A percentile compares a stretch with the other conserved stretches of the same genome.
Conservation (phyloP, 176 grass and related monocot genomes). For the Triticum timopheevii region DNA sequence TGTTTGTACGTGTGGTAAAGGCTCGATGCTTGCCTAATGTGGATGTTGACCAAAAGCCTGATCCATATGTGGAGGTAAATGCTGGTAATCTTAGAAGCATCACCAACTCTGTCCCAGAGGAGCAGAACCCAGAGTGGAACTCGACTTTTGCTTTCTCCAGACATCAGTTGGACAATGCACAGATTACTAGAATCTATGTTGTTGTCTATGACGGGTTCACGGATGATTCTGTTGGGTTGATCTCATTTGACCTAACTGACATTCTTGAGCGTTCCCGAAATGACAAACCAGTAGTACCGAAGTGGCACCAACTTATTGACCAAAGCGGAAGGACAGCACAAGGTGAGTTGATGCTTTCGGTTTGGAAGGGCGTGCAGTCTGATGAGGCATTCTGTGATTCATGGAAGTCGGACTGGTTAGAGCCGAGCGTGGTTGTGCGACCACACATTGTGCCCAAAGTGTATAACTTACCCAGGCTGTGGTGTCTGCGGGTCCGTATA, state of each 20-base stretch:
- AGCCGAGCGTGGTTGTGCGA: not conserved
- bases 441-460: conserved; percentile 14
- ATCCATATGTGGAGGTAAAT: conserved; percentile 33
- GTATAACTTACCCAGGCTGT: conserved; percentile 24
- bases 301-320: conserved; percentile 1
- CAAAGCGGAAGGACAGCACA: not conserved
- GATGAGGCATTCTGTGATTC: conserved; percentile 30
- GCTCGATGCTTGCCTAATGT: not conserved
- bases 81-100: not conserved
- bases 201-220: not conserved
- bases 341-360: conserved; percentile 37
- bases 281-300: not conserved
- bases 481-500: conserved; percentile 23
- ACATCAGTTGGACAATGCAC: not conserved
- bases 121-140: conserved; percentile 42
- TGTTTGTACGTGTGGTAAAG: not conserved
- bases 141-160: conserved; percentile 30
- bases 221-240: conserved; percentile 26
- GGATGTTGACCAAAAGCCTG: not conserved
- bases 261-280: not conserved
- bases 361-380: conserved; percentile 35
- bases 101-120: not conserved
- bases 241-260: not conserved
- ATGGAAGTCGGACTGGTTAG: not conserved
- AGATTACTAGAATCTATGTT: not conserved